Evolutionary conservation across 805 yeast species (phyloP).

Genomic region (Yueomyces sinensis): DNA sequence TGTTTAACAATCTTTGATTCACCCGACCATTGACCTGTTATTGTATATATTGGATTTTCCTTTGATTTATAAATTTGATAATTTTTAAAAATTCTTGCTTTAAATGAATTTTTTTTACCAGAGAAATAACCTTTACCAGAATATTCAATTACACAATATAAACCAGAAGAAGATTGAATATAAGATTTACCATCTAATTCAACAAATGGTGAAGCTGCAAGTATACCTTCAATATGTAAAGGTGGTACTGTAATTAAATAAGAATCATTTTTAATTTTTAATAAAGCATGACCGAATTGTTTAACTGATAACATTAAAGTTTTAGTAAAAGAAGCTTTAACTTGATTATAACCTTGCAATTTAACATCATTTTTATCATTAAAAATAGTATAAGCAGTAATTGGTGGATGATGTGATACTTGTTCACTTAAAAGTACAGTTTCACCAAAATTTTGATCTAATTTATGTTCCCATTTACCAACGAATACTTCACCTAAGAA

Average conservation of each 20-base stretch:
- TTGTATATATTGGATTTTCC: slow-evolving; percentile 63
- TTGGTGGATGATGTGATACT: slow-evolving; percentile 96
- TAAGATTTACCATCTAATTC: slow-evolving; percentile 83
- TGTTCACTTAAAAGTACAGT: slow-evolving; percentile 76
- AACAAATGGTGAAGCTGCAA: slow-evolving; percentile 83
- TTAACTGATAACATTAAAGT: slow-evolving; percentile 65
- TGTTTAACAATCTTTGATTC: slow-evolving; percentile 57
- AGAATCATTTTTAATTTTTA: slow-evolving; percentile 50
- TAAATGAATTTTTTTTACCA: slow-evolving; percentile 89
- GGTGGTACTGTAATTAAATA: slow-evolving; percentile 81
- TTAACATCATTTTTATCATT: slow-evolving; percentile 56
- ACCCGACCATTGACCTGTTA: slow-evolving; percentile 90
- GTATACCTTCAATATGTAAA: slow-evolving; percentile 82
- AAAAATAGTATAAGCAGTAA: slow-evolving; percentile 73
- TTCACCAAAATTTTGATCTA: slow-evolving; percentile 50
- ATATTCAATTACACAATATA: slow-evolving; percentile 57
- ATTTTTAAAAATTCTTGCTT: slow-evolving; percentile 63
- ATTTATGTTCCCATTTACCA: slow-evolving; percentile 63
- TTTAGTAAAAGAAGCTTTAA: slow-evolving; percentile 69
- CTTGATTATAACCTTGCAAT: slow-evolving; percentile 79
- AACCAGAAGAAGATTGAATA: slow-evolving; percentile 81
- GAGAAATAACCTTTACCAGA: slow-evolving; percentile 88
- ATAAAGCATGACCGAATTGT: slow-evolving; percentile 81
- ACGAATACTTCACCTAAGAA: slow-evolving; percentile 87
- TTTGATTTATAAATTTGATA: slow-evolving; percentile 31